phyloP scores from a whole-genome alignment of 345 rosid genomes.

The Kandelia obovata region DNA sequence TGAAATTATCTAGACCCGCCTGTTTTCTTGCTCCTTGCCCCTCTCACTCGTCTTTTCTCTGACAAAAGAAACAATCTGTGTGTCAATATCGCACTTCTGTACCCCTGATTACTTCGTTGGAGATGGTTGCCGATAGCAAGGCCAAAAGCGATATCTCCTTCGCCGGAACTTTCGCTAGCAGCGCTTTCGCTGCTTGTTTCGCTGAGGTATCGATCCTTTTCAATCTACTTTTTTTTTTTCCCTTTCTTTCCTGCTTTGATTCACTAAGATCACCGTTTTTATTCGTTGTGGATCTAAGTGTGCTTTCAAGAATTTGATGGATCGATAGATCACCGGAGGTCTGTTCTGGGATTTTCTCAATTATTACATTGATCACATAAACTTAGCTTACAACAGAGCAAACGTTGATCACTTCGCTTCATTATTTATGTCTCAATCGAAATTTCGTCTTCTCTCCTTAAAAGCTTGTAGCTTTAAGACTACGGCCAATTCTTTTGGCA shows the following conservation, averaged over 20 bases:
- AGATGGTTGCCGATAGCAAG: constrained; percentile 80
- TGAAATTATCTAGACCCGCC: neutral
- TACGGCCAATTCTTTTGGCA: neutral
- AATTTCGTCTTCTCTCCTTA: neutral
- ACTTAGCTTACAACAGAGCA: too few species aligned
- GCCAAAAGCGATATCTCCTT: constrained; percentile 75
- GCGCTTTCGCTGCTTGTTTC: constrained; percentile 94
- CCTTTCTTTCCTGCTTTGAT: neutral
- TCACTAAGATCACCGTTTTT: too few species aligned
- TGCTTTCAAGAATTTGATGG: too few species aligned
- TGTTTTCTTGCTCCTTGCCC: neutral
- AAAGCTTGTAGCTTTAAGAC: neutral
- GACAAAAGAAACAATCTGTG: neutral
- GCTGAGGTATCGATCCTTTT: constrained; percentile 58
- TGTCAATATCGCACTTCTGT: neutral
- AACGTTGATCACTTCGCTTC: too few species aligned
- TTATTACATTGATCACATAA: too few species aligned
- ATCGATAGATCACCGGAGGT: too few species aligned
- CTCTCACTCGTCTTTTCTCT: neutral
- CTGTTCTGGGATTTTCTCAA: too few species aligned
- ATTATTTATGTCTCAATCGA: too few species aligned
- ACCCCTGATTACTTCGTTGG: constrained; percentile 3
- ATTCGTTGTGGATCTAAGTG: too few species aligned
- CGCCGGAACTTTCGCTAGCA: constrained; percentile 72
- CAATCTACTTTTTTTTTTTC: neutral